Conservation (phyloP, 148 eudicot genomes). For the Camellia japonica region DNA sequence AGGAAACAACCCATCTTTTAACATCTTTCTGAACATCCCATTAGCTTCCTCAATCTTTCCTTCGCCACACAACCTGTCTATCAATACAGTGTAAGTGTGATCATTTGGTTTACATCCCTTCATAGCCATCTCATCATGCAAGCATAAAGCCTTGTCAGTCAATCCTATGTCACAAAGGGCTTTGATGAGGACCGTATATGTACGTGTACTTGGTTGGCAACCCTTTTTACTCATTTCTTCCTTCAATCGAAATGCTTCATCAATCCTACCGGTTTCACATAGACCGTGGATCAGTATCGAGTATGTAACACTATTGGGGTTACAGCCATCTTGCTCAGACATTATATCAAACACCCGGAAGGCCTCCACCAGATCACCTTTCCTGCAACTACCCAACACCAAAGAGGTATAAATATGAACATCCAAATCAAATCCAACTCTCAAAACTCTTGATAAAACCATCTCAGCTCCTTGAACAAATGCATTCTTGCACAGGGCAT, state of each 20-base stretch:
- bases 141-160: conserved; percentile 14
- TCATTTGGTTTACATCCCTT: conserved; percentile 18
- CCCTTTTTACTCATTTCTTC: conserved; percentile 31
- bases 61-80: conserved; percentile 18
- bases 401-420: conserved; percentile 27
- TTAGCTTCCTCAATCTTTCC: conserved; percentile 23
- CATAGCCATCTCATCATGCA: conserved; percentile 17
- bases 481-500: conserved; percentile 29
- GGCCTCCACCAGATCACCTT: conserved; percentile 28
- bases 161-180: conserved; percentile 18
- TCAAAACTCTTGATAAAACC: conserved; percentile 23
- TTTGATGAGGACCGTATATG: conserved; percentile 19
- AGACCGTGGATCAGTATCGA: conserved; percentile 26
- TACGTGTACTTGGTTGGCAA: conserved; percentile 21
- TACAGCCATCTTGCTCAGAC: conserved; percentile 22
- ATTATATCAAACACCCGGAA: conserved; percentile 32
- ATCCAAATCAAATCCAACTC: conserved; percentile 26
- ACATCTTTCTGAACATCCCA: conserved; percentile 24
- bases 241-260: conserved; percentile 23
- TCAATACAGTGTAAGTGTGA: conserved; percentile 17
- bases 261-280: conserved; percentile 25
- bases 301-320: conserved; percentile 28
- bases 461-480: conserved; percentile 25
- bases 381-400: conserved; percentile 31
- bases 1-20: conserved; percentile 19